phyloP scores from a whole-genome alignment of 805 yeast species.

The Schwanniomyces sp. region DNA sequence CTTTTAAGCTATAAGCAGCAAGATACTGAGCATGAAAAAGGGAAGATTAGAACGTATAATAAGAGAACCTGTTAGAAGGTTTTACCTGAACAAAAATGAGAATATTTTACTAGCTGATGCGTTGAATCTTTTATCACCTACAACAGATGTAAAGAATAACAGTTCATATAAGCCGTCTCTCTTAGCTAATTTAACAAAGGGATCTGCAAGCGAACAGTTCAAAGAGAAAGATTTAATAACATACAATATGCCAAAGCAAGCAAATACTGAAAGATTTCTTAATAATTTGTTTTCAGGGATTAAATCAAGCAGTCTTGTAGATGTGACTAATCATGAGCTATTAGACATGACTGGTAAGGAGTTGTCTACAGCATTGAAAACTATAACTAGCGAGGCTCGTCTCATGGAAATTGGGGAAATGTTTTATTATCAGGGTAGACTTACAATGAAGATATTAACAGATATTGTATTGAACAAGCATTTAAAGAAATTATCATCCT shows the following conservation, averaged over 20 bases:
- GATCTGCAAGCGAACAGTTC: conserved; percentile 30
- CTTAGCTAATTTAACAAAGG: conserved; percentile 28
- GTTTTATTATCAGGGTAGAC: conserved; percentile 23
- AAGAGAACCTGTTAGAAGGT: not conserved
- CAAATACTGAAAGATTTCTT: conserved; percentile 9
- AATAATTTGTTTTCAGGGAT: conserved; percentile 27
- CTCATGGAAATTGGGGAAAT: conserved; percentile 20
- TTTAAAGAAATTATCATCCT: conserved; percentile 16
- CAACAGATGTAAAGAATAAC: conserved; percentile 5
- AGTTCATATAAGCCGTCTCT: conserved; percentile 32
- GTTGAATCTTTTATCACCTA: conserved; percentile 31
- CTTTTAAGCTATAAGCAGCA: not conserved
- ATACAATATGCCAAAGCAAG: conserved; percentile 1
- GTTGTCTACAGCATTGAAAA: conserved; percentile 16
- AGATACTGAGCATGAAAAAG: not conserved
- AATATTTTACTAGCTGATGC: conserved; percentile 34
- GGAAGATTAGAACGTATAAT: not conserved
- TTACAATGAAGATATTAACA: conserved; percentile 23
- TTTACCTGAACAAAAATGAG: conserved; percentile 5
- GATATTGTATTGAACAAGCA: conserved; percentile 26
- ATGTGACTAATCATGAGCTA: conserved; percentile 10
- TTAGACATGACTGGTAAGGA: conserved; percentile 16
- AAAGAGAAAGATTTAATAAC: conserved; percentile 8
- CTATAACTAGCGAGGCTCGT: conserved; percentile 15
- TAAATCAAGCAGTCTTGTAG: conserved; percentile 5